These are phyloP conservation scores for Angomonas deanei DNA, from an alignment of 208 protist species.

Conservation along the genomic window DNA sequence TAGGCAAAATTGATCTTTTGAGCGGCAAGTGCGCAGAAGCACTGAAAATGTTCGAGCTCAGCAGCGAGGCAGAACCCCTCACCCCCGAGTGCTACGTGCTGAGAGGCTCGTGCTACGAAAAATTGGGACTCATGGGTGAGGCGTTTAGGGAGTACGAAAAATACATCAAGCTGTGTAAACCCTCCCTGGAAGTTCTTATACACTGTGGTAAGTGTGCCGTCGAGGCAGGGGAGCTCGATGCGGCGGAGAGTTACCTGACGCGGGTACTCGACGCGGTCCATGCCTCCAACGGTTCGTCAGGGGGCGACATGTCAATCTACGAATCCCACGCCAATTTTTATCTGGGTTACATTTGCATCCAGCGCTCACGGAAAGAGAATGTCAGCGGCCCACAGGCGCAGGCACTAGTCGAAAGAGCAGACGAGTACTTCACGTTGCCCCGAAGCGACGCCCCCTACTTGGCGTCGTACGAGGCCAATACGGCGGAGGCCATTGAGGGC, in stretches of 20 bases:
- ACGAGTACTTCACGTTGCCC: constrained; percentile 35
- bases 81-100: constrained; percentile 60
- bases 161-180: constrained; percentile 63
- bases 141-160: constrained; percentile 82
- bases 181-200: constrained; percentile 65
- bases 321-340: constrained; percentile 78
- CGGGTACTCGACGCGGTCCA: constrained; percentile 22
- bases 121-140: constrained; percentile 24
- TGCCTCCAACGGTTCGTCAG: constrained; percentile 1
- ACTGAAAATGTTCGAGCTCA: constrained; percentile 50
- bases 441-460: constrained; percentile 44
- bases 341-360: constrained; percentile 41
- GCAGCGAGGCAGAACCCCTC: constrained; percentile 58
- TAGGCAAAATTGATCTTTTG: constrained; percentile 57
- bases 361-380: constrained; percentile 3
- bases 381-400: neutral
- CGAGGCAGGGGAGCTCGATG: constrained; percentile 53
- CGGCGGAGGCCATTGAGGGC: constrained; percentile 36
- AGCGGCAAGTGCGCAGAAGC: constrained; percentile 44
- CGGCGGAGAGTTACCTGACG: constrained; percentile 35
- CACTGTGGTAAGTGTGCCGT: constrained; percentile 81
- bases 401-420: constrained; percentile 24
- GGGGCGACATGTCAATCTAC: constrained; percentile 35
- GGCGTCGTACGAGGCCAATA: constrained; percentile 52
- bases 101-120: constrained; percentile 75